Evolutionary conservation across 768 basidiomycete genomes (phyloP), one percentile per base, ranked within the genome.

Genomic region (Suillus lakei): DNA sequence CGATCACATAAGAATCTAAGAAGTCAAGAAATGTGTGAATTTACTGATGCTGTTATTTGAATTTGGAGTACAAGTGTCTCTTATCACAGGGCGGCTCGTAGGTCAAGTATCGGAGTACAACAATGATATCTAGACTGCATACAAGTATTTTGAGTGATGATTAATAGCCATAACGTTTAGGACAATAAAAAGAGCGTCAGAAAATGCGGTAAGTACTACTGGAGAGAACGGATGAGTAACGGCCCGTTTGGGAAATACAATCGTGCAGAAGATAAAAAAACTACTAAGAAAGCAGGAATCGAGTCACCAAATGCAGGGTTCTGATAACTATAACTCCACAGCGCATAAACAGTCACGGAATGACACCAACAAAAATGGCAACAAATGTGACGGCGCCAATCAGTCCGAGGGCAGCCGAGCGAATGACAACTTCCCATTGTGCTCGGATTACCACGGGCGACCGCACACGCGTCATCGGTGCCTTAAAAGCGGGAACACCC

Each of bases 391-490:
- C 66, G 21, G 78, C 73, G 1, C 79, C 62, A 16, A 89, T 32
- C 28, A 86, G 76, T 0, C 86, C 86, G 12, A 87, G 68, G 0
- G 79, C 34, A 51, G 80, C 81, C 3, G 88, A 89, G 43, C 90
- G 81, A 32, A 91, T 79, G 36, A 93, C 90, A 34, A 94, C 89
- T 76, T 93, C 91, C 93, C 92, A 94, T 70, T 95, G 93, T 3
- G 87, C 91, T n/a, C 93, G 83, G 60, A 86, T 83, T 60, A 93
- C 86, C 63, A 89, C 82, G 18, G 91, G 88, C 65, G 85, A 91
- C 59, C 91, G 81, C 26, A 94, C 81, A 46, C 82, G 83, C 50
- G 92, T 92, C 64, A 94, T 77, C 38, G 91, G 90, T 26, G 85
- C 78, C 23, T 87, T 84, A 67, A 93, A 93, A 51, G 91, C 87